Conservation (phyloP, 805 yeast genomes). For the Teunomyces kruisii region DNA sequence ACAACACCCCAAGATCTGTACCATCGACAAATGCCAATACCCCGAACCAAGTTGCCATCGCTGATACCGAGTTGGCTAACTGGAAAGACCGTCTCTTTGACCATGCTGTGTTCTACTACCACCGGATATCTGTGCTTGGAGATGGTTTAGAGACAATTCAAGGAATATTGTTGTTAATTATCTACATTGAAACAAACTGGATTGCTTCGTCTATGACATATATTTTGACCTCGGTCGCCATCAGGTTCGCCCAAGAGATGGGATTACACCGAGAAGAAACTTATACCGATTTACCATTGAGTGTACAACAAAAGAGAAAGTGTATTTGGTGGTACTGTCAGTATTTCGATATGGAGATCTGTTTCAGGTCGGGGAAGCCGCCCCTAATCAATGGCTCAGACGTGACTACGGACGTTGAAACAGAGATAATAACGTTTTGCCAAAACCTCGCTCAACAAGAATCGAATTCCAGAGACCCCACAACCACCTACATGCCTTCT, state of each 20-base stretch:
- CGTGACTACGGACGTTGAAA: slow-evolving; percentile 25
- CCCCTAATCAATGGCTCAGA: slow-evolving; percentile 36
- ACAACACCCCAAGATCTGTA: background rate
- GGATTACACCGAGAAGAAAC: slow-evolving; percentile 41
- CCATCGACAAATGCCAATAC: background rate
- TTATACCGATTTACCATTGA: slow-evolving; percentile 17
- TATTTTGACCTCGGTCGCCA: slow-evolving; percentile 31
- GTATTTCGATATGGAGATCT: slow-evolving; percentile 36
- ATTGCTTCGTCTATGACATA: slow-evolving; percentile 30
- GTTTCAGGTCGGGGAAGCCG: slow-evolving; percentile 40
- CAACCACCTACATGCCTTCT: background rate
- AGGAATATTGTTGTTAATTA: slow-evolving; percentile 19
- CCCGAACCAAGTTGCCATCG: background rate
- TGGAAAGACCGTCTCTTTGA: slow-evolving; percentile 21
- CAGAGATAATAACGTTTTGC: slow-evolving; percentile 12
- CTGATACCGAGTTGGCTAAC: slow-evolving; percentile 13
- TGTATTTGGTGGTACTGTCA: slow-evolving; percentile 39
- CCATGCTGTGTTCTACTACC: slow-evolving; percentile 19
- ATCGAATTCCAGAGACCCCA: background rate
- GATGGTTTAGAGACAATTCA: slow-evolving; percentile 23
- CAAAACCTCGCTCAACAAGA: background rate
- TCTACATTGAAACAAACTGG: slow-evolving; percentile 29
- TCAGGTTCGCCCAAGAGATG: slow-evolving; percentile 40
- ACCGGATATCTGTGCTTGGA: slow-evolving; percentile 20
- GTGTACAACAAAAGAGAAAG: slow-evolving; percentile 24